phyloP scores from a whole-genome alignment of 768 basidiomycete genomes.

The Tulasnella sp. region DNA sequence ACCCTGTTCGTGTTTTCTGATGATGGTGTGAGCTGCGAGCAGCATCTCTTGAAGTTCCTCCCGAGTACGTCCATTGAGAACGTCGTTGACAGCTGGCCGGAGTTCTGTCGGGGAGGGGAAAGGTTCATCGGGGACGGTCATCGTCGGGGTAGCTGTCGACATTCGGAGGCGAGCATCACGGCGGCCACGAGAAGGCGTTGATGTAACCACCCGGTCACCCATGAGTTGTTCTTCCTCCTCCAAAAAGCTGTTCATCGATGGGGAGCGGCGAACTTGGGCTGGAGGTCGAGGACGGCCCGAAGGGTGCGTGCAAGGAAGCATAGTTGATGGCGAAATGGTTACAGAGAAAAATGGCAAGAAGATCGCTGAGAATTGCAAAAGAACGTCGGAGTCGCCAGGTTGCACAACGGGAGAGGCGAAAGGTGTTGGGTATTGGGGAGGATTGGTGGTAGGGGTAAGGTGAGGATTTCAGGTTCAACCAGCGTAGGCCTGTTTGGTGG shows the following conservation, averaged over 20 bases:
- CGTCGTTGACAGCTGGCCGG: constrained; percentile 12
- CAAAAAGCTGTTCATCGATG: not conserved
- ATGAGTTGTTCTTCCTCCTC: not conserved
- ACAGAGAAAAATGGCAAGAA: not conserved
- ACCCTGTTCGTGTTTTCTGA: constrained; percentile 76
- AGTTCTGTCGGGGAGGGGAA: constrained; percentile 19
- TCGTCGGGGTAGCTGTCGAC: not conserved
- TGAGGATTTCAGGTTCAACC: constrained; percentile 5
- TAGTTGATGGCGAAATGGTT: not conserved
- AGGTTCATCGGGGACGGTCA: not conserved
- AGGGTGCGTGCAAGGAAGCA: not conserved
- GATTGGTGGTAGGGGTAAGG: not conserved
- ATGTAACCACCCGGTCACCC: not conserved
- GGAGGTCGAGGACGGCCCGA: not conserved
- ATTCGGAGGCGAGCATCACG: not conserved
- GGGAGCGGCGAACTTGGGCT: not conserved
- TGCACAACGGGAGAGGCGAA: not conserved
- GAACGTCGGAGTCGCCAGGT: constrained; percentile 2
- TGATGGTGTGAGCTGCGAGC: constrained; percentile 67
- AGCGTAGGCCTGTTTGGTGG: not conserved
- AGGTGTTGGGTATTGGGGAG: not conserved
- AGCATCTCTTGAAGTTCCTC: constrained; percentile 70
- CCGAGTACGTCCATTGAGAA: constrained; percentile 53
- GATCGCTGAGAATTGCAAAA: not conserved
- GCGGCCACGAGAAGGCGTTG: not conserved